Evolutionary conservation across 257 asterid genomes (phyloP).

Genomic region (Lavandula angustifolia): DNA sequence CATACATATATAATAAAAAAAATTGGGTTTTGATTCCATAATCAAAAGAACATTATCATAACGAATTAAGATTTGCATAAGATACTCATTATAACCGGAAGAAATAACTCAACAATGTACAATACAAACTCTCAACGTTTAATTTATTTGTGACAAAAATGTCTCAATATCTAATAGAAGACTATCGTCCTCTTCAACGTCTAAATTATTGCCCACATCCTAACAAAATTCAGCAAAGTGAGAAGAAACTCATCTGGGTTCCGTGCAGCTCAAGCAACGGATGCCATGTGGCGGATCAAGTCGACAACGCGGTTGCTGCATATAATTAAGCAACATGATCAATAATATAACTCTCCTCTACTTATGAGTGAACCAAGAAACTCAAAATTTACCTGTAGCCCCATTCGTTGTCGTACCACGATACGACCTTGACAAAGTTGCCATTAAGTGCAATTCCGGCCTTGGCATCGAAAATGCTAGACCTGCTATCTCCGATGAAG

Average conservation of each 20-base stretch:
- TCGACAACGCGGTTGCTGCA: conserved; percentile 59
- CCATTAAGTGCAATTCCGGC: conserved; percentile 56
- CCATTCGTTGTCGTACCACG: conserved; percentile 74
- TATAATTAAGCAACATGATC: not conserved
- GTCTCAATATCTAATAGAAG: too few species aligned
- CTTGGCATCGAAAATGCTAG: conserved; percentile 64
- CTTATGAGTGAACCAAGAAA: too few species aligned
- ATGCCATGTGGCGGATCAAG: conserved; percentile 62
- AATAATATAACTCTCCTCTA: too few species aligned
- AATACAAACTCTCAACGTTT: too few species aligned
- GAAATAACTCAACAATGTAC: too few species aligned
- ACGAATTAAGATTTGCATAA: not conserved
- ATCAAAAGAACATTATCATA: not conserved
- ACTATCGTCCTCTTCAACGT: not conserved
- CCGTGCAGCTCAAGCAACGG: conserved; percentile 46
- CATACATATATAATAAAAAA: not conserved
- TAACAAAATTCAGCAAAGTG: not conserved
- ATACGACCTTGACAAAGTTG: conserved; percentile 56
- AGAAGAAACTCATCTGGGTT: not conserved
- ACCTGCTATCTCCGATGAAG: conserved; percentile 54
- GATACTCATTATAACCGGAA: too few species aligned
- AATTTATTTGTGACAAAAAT: too few species aligned
- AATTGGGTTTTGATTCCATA: not conserved
- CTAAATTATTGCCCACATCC: conserved; percentile 4
- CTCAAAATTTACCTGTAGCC: conserved; percentile 52